Evolutionary conservation across 2,329 filamentous ascomycete species (phyloP), one percentile per base, ranked within the genome.

Genomic region (Ceratocystis diversiconidia): DNA sequence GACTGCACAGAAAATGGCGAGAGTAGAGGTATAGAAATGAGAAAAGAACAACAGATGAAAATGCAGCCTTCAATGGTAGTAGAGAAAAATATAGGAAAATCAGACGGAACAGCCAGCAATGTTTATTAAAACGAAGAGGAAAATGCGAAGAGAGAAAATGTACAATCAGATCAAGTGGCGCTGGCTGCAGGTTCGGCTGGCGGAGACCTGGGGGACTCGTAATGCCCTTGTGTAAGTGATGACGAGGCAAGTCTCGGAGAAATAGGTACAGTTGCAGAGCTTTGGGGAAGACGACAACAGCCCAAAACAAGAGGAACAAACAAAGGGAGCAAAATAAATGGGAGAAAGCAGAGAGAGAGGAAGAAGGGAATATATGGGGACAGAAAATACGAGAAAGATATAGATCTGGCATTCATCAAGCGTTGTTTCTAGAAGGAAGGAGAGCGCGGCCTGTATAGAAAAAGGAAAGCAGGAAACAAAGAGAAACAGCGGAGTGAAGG

Each of bases 171-270:
- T 22, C 50, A 44, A 59, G 62, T 64, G 62, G 62, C 50, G 30
- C 32, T 32, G 62, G 50, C 30, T 41, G 36, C 36, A 12, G 36
- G 36, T 15, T 41, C 10, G 36, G 36, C 36, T 41, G 12, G 36
- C 36, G 36, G 10, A 41, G 36, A 41, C 12, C 36, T 5, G 12
- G 36, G 50, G 62, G 62, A 64, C 36, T 57, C 62, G 62, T 64
- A 64, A 64, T 59, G 48, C 48, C 5, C 36, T 41, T 19, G 50
- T 57, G 46, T 32, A 36, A 63, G 25, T 57, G 62, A 64, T 64
- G 62, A 64, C 62, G 62, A 64, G 32, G 32, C 32, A 55, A 36
- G 36, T 46, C 44, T 28, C 30, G 19, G 48, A 63, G 19, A 50
- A 55, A 63, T 41, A 41, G 36, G 36, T 3, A 15, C 36, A 41